Percentiles rank a stretch among this genome's conserved stretches.
Evolutionary conservation across 768 basidiomycete species (phyloP).

Genomic region (Galerina marginata): DNA sequence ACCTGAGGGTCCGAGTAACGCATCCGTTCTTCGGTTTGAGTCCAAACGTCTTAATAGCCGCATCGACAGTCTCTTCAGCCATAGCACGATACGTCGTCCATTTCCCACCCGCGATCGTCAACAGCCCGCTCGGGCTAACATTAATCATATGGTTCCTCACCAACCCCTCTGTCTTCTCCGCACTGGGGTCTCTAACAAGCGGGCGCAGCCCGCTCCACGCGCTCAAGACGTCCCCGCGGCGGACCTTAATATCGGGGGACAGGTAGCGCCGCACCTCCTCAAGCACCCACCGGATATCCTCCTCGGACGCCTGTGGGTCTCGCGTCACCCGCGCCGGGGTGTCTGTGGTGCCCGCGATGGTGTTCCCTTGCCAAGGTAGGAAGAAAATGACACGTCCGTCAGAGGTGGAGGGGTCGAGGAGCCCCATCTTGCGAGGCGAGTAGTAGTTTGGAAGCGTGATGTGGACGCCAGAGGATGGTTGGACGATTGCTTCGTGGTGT

Average conservation of each 20-base stretch:
- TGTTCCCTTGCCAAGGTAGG: conserved; percentile 98
- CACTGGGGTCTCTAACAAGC: conserved; percentile 80
- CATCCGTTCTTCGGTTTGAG: conserved; percentile 68
- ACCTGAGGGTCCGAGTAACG: conserved; percentile 78
- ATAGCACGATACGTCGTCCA: conserved; percentile 98
- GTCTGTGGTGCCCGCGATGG: conserved; percentile 97
- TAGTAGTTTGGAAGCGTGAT: conserved; percentile 98
- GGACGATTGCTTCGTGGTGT: conserved; percentile 82
- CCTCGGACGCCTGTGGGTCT: conserved; percentile 85
- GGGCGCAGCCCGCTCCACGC: conserved; percentile 96
- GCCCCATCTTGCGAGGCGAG: conserved; percentile 92
- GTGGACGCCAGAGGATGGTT: conserved; percentile 92
- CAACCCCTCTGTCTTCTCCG: conserved; percentile 77
- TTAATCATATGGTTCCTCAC: conserved; percentile 95
- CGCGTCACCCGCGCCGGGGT: conserved; percentile 70
- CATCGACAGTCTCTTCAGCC: conserved; percentile 94
- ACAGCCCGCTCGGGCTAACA: conserved; percentile 76
- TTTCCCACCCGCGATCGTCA: conserved; percentile 97
- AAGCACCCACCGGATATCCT: conserved; percentile 96
- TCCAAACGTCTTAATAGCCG: conserved; percentile 79
- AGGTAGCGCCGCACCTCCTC: conserved; percentile 93
- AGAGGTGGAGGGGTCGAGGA: conserved; percentile 92
- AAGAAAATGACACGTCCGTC: conserved; percentile 99
- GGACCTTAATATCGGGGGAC: conserved; percentile 89
- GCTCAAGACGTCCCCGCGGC: conserved; percentile 92